Conservation (phyloP, 768 basidiomycete species). For the Hericium alpestre region DNA sequence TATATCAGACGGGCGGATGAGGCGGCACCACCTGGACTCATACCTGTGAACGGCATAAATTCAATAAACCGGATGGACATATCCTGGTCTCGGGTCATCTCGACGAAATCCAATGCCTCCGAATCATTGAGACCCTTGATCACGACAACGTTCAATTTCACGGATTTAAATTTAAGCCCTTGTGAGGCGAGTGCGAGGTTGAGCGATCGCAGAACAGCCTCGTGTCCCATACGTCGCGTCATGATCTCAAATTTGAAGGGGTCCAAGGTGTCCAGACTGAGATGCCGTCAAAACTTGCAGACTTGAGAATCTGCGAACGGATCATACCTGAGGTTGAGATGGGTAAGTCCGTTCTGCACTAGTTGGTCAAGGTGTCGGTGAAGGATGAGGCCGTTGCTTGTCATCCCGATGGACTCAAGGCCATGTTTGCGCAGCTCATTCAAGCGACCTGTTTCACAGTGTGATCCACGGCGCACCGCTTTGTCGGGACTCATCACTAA, state of each 20-base stretch:
- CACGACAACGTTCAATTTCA: slow-evolving; percentile 82
- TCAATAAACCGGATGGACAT: slow-evolving; percentile 82
- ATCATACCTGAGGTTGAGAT: slow-evolving; percentile 41
- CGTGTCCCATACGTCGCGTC: slow-evolving; percentile 68
- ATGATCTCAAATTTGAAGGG: slow-evolving; percentile 84
- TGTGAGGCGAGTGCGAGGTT: slow-evolving; percentile 47
- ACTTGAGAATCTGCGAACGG: background rate
- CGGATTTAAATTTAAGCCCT: slow-evolving; percentile 41
- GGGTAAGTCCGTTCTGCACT: slow-evolving; percentile 63
- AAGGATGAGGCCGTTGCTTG: slow-evolving; percentile 71
- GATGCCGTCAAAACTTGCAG: background rate
- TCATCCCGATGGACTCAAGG: slow-evolving; percentile 73
- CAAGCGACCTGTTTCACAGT: slow-evolving; percentile 37
- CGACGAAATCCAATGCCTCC: slow-evolving; percentile 73
- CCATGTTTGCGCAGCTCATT: slow-evolving; percentile 49
- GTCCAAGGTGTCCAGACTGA: slow-evolving; percentile 74
- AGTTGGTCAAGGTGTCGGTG: slow-evolving; percentile 62
- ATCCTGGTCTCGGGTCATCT: slow-evolving; percentile 52
- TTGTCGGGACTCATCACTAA: slow-evolving; percentile 19
- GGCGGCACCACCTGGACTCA: slow-evolving; percentile 3
- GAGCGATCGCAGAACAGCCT: slow-evolving; percentile 60
- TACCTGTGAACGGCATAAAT: slow-evolving; percentile 90
- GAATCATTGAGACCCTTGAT: slow-evolving; percentile 71
- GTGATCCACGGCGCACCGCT: background rate
- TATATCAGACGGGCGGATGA: slow-evolving; percentile 2